Conservation (phyloP, 352 stramenopile species). For the Phytophthora crassamura region DNA sequence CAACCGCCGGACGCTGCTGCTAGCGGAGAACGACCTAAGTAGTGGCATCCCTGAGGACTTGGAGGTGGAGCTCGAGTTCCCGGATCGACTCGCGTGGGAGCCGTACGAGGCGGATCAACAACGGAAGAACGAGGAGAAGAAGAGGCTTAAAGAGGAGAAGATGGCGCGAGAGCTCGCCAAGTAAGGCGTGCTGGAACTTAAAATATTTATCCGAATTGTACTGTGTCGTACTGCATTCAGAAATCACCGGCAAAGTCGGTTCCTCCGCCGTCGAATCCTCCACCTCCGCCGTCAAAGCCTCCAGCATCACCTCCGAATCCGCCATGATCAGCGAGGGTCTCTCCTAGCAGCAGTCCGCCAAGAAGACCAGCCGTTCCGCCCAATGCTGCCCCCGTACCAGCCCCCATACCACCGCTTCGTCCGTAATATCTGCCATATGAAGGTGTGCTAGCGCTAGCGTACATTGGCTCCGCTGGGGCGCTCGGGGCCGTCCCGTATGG, state of each 20-base stretch:
- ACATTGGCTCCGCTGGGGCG: conserved; percentile 10
- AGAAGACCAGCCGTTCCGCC: conserved; percentile 57
- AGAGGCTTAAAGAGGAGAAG: conserved; percentile 28
- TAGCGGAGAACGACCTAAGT: conserved; percentile 22
- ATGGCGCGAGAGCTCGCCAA: conserved; percentile 31
- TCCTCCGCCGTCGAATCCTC: conserved; percentile 38
- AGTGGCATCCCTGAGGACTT: conserved; percentile 29
- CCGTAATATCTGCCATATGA: conserved; percentile 29
- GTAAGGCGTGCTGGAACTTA: conserved; percentile 6
- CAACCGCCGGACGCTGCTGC: conserved; percentile 26
- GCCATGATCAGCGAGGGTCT: conserved; percentile 45
- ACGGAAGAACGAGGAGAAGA: conserved; percentile 19
- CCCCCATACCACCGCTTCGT: conserved; percentile 47
- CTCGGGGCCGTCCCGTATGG: too few relatives aligned
- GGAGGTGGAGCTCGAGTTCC: conserved; percentile 30
- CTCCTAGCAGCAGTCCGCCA: conserved; percentile 49
- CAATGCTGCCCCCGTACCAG: conserved; percentile 46
- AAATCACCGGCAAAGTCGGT: conserved; percentile 60
- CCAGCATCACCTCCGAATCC: too few relatives aligned
- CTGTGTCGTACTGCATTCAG: conserved; percentile 22
- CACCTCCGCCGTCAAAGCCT: conserved; percentile 10
- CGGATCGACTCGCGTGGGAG: conserved; percentile 15
- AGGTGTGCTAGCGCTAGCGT: conserved; percentile 20
- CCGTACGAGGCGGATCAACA: conserved; percentile 16
- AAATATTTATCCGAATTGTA: conserved; percentile 19